A percentile compares a stretch with the other conserved stretches of the same genome.
phyloP scores from a whole-genome alignment of 768 basidiomycete species.

The Butyriboletus loyo region DNA sequence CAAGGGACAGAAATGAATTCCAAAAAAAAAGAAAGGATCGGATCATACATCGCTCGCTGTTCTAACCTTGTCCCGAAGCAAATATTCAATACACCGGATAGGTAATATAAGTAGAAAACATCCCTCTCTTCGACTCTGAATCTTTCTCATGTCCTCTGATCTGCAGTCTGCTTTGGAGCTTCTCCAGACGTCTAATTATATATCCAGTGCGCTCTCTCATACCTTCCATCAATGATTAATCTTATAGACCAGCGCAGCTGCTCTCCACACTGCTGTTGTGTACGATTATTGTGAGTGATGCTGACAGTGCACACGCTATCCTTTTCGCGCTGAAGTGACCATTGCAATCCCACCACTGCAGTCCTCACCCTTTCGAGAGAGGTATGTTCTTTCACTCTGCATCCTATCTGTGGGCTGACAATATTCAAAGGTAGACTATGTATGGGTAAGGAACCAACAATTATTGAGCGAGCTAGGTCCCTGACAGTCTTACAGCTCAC shows the following conservation, averaged over 20 bases:
- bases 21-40: too few relatives aligned
- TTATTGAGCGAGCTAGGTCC: accelerated
- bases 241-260: background rate
- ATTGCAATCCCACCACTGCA: background rate
- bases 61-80: too few relatives aligned
- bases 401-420: background rate
- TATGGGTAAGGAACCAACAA: conserved; percentile 6
- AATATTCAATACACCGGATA: too few relatives aligned
- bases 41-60: too few relatives aligned
- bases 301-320: too few relatives aligned
- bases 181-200: too few relatives aligned
- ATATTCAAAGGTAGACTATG: conserved; percentile 3
- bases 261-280: background rate
- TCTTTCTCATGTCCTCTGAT: too few relatives aligned
- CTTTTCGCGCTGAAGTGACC: background rate
- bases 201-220: background rate
- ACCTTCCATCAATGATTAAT: background rate
- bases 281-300: conserved; percentile 11
- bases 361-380: conserved; percentile 4
- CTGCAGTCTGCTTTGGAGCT: too few relatives aligned
- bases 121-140: too few relatives aligned
- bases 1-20: too few relatives aligned
- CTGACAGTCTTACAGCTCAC: background rate
- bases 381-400: background rate
- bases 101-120: too few relatives aligned